A percentile compares a stretch with the other conserved stretches of the same genome.
Evolutionary conservation across 2,329 filamentous ascomycete genomes (phyloP).

Genomic region (Colletotrichum plurivorum): DNA sequence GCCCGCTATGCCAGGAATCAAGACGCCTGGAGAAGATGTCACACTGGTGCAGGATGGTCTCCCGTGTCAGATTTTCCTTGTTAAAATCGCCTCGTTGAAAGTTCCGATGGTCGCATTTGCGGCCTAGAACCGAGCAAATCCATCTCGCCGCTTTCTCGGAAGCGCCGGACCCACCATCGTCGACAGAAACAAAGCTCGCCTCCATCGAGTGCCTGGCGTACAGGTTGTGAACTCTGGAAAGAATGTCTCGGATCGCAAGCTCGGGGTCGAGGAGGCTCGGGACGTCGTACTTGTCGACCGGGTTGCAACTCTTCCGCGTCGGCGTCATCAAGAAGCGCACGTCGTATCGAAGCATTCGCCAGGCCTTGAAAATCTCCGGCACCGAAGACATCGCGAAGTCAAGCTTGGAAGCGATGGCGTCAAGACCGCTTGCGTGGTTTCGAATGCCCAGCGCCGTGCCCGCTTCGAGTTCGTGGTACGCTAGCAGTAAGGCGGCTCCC

Average conservation of each 20-base stretch:
- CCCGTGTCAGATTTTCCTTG: conserved; percentile 9
- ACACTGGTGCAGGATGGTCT: conserved; percentile 15
- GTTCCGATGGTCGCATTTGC: conserved; percentile 17
- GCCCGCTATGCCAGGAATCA: conserved; percentile 17
- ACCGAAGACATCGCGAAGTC: conserved; percentile 11
- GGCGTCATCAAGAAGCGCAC: conserved; percentile 12
- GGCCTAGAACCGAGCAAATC: conserved; percentile 15
- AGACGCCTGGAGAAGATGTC: conserved; percentile 12
- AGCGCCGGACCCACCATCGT: background rate
- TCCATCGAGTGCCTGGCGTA: conserved; percentile 22
- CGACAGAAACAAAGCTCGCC: conserved; percentile 9
- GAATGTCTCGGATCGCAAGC: conserved; percentile 25
- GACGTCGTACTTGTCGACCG: conserved; percentile 18
- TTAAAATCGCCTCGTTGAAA: conserved; percentile 21
- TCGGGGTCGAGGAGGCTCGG: conserved; percentile 28
- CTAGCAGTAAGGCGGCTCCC: conserved; percentile 26
- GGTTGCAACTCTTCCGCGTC: conserved; percentile 3
- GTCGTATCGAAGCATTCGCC: conserved; percentile 33
- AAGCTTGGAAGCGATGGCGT: conserved; percentile 25
- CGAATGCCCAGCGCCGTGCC: conserved; percentile 21
- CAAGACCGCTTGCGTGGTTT: conserved; percentile 25
- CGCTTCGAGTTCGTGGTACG: conserved; percentile 30
- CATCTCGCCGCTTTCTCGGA: conserved; percentile 31
- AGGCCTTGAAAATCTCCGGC: conserved; percentile 35
- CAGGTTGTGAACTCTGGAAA: conserved; percentile 5